Conservation (phyloP, 2,329 filamentous ascomycete species). For the Verticillium nonalfalfae region DNA sequence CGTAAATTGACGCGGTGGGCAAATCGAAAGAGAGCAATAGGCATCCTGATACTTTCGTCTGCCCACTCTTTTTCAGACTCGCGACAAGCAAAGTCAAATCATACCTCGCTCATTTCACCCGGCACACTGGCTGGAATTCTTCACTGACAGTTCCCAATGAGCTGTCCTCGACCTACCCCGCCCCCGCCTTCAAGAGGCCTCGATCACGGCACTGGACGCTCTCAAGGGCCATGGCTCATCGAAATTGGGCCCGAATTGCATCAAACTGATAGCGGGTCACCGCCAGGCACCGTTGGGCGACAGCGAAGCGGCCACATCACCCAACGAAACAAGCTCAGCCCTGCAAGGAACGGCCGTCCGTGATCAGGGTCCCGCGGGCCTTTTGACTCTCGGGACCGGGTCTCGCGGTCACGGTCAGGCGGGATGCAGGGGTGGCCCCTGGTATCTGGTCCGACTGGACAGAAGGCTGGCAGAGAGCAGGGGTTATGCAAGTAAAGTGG, state of each 20-base stretch:
- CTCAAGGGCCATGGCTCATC: constrained; percentile 12
- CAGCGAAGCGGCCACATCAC: constrained; percentile 10
- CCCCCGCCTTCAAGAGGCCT: neutral
- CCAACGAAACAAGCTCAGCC: constrained; percentile 14
- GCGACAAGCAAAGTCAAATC: neutral
- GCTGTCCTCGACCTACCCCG: neutral
- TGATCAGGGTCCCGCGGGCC: constrained; percentile 4
- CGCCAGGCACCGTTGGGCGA: neutral
- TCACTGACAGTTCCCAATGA: too few species aligned
- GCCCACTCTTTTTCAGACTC: neutral
- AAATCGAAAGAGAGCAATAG: neutral
- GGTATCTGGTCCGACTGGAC: neutral
- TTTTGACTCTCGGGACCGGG: neutral
- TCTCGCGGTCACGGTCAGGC: neutral
- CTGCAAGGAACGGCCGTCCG: constrained; percentile 5
- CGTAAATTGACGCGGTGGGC: neutral
- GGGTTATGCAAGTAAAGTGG: neutral
- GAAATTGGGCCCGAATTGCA: too few species aligned
- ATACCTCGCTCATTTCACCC: neutral
- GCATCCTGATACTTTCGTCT: neutral
- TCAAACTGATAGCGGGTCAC: neutral
- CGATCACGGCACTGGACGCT: constrained; percentile 29
- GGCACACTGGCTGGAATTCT: neutral
- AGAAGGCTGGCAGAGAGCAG: neutral
- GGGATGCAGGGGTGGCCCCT: constrained; percentile 1